Conservation (phyloP, 495 filamentous ascomycete genomes). For the Pyrenula aspistea region DNA sequence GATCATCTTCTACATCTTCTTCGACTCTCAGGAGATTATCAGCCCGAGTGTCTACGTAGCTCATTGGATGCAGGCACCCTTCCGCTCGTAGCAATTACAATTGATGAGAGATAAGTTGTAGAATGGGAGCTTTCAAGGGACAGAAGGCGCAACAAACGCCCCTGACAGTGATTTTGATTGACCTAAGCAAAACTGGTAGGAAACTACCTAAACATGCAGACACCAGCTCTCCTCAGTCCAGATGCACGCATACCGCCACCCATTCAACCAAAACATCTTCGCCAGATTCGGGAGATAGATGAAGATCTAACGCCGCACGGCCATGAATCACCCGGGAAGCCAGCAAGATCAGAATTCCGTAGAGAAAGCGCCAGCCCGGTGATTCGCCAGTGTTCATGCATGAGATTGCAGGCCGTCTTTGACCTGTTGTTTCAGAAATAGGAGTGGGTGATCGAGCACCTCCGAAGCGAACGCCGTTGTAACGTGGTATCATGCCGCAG, state of each 20-base stretch:
- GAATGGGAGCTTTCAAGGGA: too few relatives aligned
- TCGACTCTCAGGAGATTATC: too few relatives aligned
- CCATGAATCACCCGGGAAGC: too few relatives aligned
- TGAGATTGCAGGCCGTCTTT: background rate
- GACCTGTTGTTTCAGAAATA: background rate
- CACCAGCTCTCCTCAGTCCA: background rate
- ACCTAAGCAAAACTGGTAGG: background rate
- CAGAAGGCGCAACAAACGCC: too few relatives aligned
- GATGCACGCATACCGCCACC: background rate
- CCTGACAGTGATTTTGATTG: background rate
- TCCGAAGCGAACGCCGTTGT: background rate
- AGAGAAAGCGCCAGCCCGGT: background rate
- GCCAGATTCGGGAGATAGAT: background rate
- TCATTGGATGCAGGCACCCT: too few relatives aligned
- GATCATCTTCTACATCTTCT: too few relatives aligned
- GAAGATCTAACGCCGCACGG: background rate
- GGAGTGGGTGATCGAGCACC: background rate
- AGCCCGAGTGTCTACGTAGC: too few relatives aligned
- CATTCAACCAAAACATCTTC: background rate
- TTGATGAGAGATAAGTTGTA: too few relatives aligned
- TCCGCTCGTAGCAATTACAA: too few relatives aligned
- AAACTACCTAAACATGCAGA: background rate
- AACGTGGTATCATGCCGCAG: background rate
- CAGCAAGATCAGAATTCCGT: background rate
- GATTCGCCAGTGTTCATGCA: background rate